Base-by-base conservation (phyloP, 257 asterid species). In the Agastache rugosa region DNA sequence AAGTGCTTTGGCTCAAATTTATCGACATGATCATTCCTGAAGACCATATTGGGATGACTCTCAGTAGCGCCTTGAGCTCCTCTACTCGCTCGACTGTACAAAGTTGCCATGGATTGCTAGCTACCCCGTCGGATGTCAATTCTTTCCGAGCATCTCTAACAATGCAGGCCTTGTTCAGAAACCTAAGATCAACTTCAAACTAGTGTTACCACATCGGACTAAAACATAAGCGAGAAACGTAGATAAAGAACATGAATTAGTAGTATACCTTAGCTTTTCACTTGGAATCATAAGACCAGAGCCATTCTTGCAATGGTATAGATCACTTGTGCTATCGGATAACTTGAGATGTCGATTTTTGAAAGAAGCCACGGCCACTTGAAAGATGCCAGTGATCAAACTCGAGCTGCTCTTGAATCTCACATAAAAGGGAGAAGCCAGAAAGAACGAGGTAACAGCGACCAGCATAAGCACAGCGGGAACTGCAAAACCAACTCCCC, bases 71-170 rank as follows among this genome's bases (percentile, higher is more conserved):
- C 79, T 91, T 93, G 68, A 93, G 85, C 67, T 89, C 96, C 75
- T 93, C 91, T 1, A 88, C 95, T 85, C 88, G 98, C 66, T 87
- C 91, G 1, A 86, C 83, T 1, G 88, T 93, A 83, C 97, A 91
- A 22, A 86, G 86, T 9, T 75, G 78, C 92, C 97, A 83, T 0
- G 89, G 83, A 51, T 89, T 75, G 41, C 29, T 68, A 15, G 91
- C 80, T 64, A 16, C 55, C 12, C 92, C 90, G 12, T 84, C 82
- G 3, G 74, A 29, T 11, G 76, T 78, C 54, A 83, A 54, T 42
- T 87, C 96, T n/a, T 23, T 63, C 19, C 37, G 73, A 2, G 82
- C 81, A 75, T 88, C 88, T 73, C 48, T 68, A 10, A 89, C 59
- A 35, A 88, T 66, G 84, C 98, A 93, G 2, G 96, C 96, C 77